These are phyloP conservation scores for Solanum ossicruentum DNA, from an alignment of 257 asterid genomes.

Conservation along the genomic window DNA sequence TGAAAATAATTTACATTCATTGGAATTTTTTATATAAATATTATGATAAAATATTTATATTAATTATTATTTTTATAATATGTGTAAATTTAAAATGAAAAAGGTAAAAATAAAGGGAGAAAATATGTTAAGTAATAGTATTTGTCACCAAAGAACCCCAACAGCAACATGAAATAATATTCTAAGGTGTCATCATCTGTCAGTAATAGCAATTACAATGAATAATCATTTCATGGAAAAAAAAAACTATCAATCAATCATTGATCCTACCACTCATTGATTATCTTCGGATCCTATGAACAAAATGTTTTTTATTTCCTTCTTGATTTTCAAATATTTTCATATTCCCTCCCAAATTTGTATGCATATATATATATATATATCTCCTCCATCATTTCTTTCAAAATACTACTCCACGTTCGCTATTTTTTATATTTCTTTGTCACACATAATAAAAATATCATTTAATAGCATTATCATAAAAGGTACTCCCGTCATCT, in stretches of 20 bases:
- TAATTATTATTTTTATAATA: too few species aligned
- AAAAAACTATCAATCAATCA: not conserved
- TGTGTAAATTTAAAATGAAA: too few species aligned
- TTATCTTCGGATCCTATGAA: conserved; percentile 2
- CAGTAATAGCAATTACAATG: not conserved
- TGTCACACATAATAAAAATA: not conserved
- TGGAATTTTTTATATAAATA: too few species aligned
- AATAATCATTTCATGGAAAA: not conserved
- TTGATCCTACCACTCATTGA: not conserved
- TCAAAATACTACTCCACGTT: not conserved
- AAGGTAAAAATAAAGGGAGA: too few species aligned
- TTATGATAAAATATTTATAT: too few species aligned
- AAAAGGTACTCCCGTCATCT: not conserved
- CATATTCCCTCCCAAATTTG: not conserved
- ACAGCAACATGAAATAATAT: not conserved
- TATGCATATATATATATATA: too few species aligned
- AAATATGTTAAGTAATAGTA: not conserved
- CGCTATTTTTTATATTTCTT: not conserved
- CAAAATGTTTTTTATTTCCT: not conserved
- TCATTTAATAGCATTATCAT: not conserved
- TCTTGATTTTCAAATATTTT: not conserved
- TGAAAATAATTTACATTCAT: too few species aligned
- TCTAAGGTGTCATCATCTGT: conserved; percentile 1
- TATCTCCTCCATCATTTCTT: not conserved
- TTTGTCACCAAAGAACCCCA: not conserved